Base-by-base conservation (phyloP, 441 rosid genomes). In the Eutrema salsugineum region DNA sequence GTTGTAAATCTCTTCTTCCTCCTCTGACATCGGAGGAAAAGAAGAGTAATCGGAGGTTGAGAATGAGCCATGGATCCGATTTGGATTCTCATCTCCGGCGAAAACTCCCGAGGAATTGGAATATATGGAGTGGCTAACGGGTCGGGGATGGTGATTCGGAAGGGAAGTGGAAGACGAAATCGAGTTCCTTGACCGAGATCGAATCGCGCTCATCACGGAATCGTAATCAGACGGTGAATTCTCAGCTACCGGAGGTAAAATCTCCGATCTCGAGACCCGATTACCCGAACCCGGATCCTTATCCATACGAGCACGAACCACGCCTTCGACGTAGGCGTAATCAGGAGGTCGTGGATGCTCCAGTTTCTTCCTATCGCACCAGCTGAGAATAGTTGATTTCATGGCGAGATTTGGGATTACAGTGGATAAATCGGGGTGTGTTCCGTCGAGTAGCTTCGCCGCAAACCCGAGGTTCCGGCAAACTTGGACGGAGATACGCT, bases 181-280 rank as follows among this genome's bases (percentile, higher is more conserved):
- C 36, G 79, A 39, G 4, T 49, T 76, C 2, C 54, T 76, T 35
- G 72, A 68, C 3, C 89, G 84, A 68, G 65, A 79, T n/a, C 65
- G 72, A 72, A 89, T 64, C 79, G 83, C 97, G 8, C 87, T 87
- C 65, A 66, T 86, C 4, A 87, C 92, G 63, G 89, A 85, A 2
- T 89, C 76, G 59, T 80, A 81, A 14, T 77, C 30, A 40, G 80
- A 77, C 15, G 85, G 90, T 3, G 86, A 89, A 14, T 82, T 83
- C 61, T 88, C 90, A 56, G 88, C 85, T 10, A 93, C 77, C 7
- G 84, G 88, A 10, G 80, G 77, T 38, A 93, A 66, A 27, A 93
- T 75, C 79, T 93, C 94, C 55, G 76, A 72, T 80, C 89, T 87
- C 5, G 98, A 82, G 39, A 85, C 76, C 81, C 94, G 71, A 46